phyloP scores from a whole-genome alignment of 352 stramenopile species.

The Poterioochromonas sp. region DNA sequence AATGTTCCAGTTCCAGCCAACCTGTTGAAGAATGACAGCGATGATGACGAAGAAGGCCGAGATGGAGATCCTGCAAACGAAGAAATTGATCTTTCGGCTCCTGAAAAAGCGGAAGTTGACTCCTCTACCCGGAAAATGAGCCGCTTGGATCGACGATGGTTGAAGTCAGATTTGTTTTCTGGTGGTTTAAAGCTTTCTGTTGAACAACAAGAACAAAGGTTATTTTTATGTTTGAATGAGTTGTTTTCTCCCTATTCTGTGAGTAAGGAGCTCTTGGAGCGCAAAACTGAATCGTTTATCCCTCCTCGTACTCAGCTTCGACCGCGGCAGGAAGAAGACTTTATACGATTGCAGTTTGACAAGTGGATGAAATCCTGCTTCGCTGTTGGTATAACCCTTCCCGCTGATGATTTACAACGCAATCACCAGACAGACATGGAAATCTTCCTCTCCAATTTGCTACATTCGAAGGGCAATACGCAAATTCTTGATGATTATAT shows the following conservation, averaged over 20 bases:
- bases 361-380: not conserved
- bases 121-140: too few species aligned
- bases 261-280: not conserved
- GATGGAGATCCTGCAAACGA: too few species aligned
- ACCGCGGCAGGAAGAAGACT: too few species aligned
- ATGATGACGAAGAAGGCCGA: too few species aligned
- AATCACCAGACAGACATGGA: not conserved
- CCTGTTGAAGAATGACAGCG: too few species aligned
- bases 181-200: not conserved
- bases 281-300: not conserved
- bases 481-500: conserved; percentile 3
- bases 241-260: not conserved
- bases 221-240: too few species aligned
- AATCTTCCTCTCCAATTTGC: not conserved
- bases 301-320: too few species aligned
- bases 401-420: not conserved
- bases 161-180: conserved; percentile 2
- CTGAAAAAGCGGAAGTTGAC: too few species aligned
- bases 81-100: too few species aligned
- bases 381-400: not conserved
- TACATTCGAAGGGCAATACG: not conserved
- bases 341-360: too few species aligned
- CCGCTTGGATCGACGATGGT: too few species aligned
- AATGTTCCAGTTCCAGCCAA: too few species aligned
- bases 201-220: not conserved